Conservation (phyloP, 2,329 filamentous ascomycete genomes). For the Aureobasidium pullulans region DNA sequence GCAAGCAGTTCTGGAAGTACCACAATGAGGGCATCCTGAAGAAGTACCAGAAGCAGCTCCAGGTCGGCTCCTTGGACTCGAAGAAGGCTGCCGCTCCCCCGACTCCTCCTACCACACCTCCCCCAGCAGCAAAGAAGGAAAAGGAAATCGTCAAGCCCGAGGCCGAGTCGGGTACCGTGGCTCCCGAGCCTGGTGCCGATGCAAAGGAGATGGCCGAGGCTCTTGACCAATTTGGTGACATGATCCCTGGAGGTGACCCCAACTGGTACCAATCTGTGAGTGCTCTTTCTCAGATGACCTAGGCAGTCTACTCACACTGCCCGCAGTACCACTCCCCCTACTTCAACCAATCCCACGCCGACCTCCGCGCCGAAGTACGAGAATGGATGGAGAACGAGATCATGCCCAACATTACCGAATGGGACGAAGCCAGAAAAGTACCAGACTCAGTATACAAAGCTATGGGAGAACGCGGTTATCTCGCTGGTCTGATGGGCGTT, state of each 20-base stretch:
- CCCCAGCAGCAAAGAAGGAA: slow-evolving; percentile 36
- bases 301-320: not conserved
- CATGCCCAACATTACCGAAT: slow-evolving; percentile 87
- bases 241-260: slow-evolving; percentile 88
- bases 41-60: slow-evolving; percentile 71
- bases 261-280: slow-evolving; percentile 90
- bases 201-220: slow-evolving; percentile 57
- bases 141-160: slow-evolving; percentile 50
- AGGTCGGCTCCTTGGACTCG: slow-evolving; percentile 79
- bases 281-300: slow-evolving; percentile 18
- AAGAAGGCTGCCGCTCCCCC: slow-evolving; percentile 59
- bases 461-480: slow-evolving; percentile 87
- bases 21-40: slow-evolving; percentile 76
- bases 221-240: slow-evolving; percentile 74
- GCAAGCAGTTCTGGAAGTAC: slow-evolving; percentile 63
- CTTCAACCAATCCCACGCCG: slow-evolving; percentile 89
- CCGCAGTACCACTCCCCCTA: slow-evolving; percentile 89
- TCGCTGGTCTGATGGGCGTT: slow-evolving; percentile 83
- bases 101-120: slow-evolving; percentile 43
- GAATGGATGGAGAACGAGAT: slow-evolving; percentile 86
- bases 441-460: slow-evolving; percentile 88
- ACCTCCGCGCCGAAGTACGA: slow-evolving; percentile 82
- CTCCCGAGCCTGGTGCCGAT: slow-evolving; percentile 31
- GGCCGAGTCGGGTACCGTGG: slow-evolving; percentile 50
- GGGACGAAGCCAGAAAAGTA: slow-evolving; percentile 91